Percentiles rank a stretch among this genome's conserved stretches.
These are phyloP conservation scores for Eleusine coracana DNA, from an alignment of 176 grass and related monocot genomes.

Conservation along the genomic window DNA sequence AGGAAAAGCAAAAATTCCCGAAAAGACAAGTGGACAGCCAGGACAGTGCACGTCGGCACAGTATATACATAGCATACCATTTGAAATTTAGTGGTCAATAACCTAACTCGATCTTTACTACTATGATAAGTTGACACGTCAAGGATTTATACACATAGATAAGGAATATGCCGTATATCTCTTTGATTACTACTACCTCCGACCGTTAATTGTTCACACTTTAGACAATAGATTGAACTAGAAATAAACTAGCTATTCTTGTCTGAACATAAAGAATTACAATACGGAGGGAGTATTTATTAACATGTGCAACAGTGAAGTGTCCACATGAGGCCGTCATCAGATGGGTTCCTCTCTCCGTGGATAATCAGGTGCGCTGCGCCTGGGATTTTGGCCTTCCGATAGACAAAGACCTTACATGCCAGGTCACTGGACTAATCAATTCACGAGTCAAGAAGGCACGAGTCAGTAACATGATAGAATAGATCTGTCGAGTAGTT, in stretches of 20 bases:
- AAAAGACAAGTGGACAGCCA: too few relatives aligned
- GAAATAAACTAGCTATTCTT: too few relatives aligned
- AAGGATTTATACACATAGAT: neutral
- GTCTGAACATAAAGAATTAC: too few relatives aligned
- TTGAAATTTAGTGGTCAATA: neutral
- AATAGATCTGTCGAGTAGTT: constrained; percentile 24
- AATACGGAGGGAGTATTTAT: too few relatives aligned
- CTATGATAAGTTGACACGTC: neutral
- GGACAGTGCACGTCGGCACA: too few relatives aligned
- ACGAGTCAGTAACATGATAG: constrained; percentile 9
- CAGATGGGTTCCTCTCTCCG: neutral
- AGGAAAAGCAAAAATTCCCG: too few relatives aligned
- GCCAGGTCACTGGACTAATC: constrained; percentile 21
- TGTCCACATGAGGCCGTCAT: neutral
- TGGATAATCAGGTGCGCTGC: neutral
- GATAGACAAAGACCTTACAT: constrained; percentile 39
- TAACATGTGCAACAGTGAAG: constrained; percentile 12
- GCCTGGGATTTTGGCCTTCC: constrained; percentile 36
- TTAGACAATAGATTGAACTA: too few relatives aligned
- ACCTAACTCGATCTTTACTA: neutral
- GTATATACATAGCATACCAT: too few relatives aligned
- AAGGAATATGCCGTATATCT: neutral
- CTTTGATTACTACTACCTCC: neutral
- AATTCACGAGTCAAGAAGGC: constrained; percentile 28
- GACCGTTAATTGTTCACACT: too few relatives aligned